Evolutionary conservation across 306 rosid species (phyloP), one percentile per base, ranked within the genome.

Genomic region (Cotoneaster glaucophyllus): DNA sequence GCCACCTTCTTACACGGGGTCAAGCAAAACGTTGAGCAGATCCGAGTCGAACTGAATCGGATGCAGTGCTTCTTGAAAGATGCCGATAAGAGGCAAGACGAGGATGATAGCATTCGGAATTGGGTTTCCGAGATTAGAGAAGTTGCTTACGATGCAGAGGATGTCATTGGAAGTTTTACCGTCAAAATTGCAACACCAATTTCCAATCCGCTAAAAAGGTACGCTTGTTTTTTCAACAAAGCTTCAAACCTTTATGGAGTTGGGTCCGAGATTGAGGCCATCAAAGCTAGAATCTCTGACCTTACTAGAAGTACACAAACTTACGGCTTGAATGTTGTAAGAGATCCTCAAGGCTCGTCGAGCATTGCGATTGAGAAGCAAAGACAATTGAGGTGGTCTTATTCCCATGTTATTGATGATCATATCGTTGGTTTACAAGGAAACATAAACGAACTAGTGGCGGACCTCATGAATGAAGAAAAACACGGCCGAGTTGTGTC

Each of bases 61-160:
- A 72, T 78, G 64, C 37, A 71, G 18, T 18, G 72, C 58, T 69
- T 74, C 12, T 41, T 80, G 32, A 31, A 63, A 58, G 71, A 75
- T 39, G 83, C 67, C 22, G 88, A 87, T 39, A 73, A 82, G 53
- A 84, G 75, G 73, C 90, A 90, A 74, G 82, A 80, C 0, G 85
- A 71, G 2, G 74, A 79, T 70, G 77, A 74, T 34, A 56, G 62
- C 14, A 72, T 84, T 12, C 68, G 45, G 4, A 79, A 65, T 9
- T 84, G 86, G 87, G 76, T 90, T 59, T 77, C 86, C 28, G 90
- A 85, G 76, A 82, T 90, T 37, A 77, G 86, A 84, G 91, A 87
- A 65, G 81, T 78, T 19, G 88, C 90, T 70, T 80, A 78, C 81
- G 91, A 87, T 71, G 82, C 86, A 32, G 88, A 84, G 21, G 91